Conservation (phyloP, 495 filamentous ascomycete species). For the Saxophila tyrrhenica region DNA sequence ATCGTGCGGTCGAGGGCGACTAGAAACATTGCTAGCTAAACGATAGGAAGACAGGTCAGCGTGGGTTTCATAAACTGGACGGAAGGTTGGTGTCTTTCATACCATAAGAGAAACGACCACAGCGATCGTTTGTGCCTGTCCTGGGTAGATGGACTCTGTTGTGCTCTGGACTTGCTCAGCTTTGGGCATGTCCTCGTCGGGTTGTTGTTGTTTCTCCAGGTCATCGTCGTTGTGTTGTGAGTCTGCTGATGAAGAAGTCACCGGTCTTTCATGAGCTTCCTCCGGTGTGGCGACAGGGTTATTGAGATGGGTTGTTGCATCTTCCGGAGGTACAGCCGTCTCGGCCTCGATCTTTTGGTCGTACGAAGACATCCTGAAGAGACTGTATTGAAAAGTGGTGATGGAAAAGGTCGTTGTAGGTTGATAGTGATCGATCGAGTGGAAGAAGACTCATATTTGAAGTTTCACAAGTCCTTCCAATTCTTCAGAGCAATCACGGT, state of each 20-base stretch:
- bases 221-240: background rate
- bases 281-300: background rate
- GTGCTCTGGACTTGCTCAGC: background rate
- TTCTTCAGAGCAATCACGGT: background rate
- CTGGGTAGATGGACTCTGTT: background rate
- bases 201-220: background rate
- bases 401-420: background rate
- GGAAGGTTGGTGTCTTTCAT: conserved; percentile 16
- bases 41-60: background rate
- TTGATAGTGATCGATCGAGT: background rate
- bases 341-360: background rate
- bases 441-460: background rate
- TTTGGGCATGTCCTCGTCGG: background rate
- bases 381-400: background rate
- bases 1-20: conserved; percentile 35
- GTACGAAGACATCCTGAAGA: background rate
- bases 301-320: background rate
- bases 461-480: background rate
- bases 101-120: conserved; percentile 43
- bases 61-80: conserved; percentile 11
- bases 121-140: conserved; percentile 16
- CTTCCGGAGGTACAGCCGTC: background rate
- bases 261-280: background rate
- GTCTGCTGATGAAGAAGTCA: background rate
- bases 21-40: conserved; percentile 14